Evolutionary conservation across 2,329 filamentous ascomycete genomes (phyloP).

Genomic region (Ophiostoma montium): DNA sequence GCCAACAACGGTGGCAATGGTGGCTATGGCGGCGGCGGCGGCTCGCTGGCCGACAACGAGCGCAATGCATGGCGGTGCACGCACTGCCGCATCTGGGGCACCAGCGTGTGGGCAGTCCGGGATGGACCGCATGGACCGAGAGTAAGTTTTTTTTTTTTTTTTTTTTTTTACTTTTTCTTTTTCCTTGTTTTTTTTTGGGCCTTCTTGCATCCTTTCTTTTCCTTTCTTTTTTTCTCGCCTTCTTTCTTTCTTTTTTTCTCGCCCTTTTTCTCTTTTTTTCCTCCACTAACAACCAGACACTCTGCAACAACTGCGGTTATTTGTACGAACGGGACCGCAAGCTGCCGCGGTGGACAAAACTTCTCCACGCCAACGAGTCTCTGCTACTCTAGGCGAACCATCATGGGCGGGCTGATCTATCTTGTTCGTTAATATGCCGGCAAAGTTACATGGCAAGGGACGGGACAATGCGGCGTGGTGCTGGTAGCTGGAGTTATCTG

Average conservation of each 20-base stretch:
- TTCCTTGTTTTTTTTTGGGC: conserved; percentile 22
- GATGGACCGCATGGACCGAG: conserved; percentile 77
- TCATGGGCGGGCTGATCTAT: not conserved
- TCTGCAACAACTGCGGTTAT: conserved; percentile 89
- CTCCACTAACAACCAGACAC: conserved; percentile 37
- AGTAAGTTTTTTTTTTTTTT: conserved; percentile 36
- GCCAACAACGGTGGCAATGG: conserved; percentile 40
- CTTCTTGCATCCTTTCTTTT: not conserved
- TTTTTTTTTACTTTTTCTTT: not conserved
- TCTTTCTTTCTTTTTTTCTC: not conserved
- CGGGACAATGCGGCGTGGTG: too few relatives aligned
- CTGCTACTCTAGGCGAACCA: conserved; percentile 7
- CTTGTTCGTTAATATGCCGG: too few relatives aligned
- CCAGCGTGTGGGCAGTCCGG: conserved; percentile 85
- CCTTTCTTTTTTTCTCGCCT: not conserved
- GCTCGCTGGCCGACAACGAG: conserved; percentile 61
- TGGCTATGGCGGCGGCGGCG: conserved; percentile 50
- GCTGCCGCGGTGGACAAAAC: conserved; percentile 62
- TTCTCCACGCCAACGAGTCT: conserved; percentile 39
- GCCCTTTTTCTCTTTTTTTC: not conserved
- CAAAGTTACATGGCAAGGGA: not conserved
- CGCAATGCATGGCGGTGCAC: conserved; percentile 72
- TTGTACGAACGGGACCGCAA: conserved; percentile 77
- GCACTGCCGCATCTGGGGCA: conserved; percentile 80
- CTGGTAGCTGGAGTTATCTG: not conserved